Evolutionary conservation across 106 monocot genomes (phyloP), one percentile per base, ranked within the genome.

Genomic region (Cymbidium sinense): DNA sequence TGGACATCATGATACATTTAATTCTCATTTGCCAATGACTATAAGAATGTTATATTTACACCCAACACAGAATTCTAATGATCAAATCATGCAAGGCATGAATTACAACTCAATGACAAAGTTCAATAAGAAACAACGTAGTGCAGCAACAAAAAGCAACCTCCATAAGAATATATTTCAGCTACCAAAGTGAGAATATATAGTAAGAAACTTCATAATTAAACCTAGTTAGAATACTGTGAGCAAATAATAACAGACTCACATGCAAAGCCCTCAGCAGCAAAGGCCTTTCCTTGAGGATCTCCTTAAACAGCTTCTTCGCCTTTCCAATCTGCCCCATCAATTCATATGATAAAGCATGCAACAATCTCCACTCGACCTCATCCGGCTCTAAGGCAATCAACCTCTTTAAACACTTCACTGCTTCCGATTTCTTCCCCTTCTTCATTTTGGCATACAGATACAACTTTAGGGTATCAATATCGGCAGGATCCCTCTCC

Each of bases 261-360:
- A 94, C 96, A 87, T 96, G 94, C 73, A 98, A 82, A 70, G 91
- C 96, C 80, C 84, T 88, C 41, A 90, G 19, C 33, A 87, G 75
- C 37, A 98, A 83, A 23, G 94, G 96, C 75, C 82, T 83, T 84
- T 93, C 83, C 51, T 90, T 86, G 81, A 98, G 78, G 50, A 94
- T 87, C 37, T 87, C 88, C 76, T 39, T 89, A 76, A 91, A 94
- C 62, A 94, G 58, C 70, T 29, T 83, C 78, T 98, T 94, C 34
- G 96, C 91, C 81, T 85, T 84, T 41, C 41, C 78, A 39, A 96
- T 47, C 52, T 85, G 43, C n/a, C 93, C 96, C 88, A 91, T 86
- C 71, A 86, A 43, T 81, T 96, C 96, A 84, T 86, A 88, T 8
- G 82, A 86, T 19, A 91, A 79, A 6, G 91, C 96, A 76, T 84